Conservation (phyloP, 1,284 basidiomycete genomes). For the Trichosporon asahii region DNA sequence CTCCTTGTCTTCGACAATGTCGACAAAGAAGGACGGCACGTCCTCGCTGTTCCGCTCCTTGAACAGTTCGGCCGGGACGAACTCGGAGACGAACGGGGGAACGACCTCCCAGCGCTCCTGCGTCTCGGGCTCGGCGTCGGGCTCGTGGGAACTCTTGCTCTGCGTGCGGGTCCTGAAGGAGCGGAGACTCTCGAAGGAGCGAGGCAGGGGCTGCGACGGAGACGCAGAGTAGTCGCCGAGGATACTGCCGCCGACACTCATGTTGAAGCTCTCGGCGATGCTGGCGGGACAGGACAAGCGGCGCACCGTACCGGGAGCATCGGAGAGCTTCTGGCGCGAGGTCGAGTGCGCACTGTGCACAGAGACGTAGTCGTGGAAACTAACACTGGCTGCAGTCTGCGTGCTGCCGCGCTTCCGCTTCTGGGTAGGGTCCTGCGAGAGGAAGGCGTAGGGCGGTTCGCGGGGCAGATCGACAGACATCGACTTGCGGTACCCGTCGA, state of each 20-base stretch:
- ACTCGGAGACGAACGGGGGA: not conserved
- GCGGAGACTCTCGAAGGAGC: constrained; percentile 26
- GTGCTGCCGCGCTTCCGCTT: constrained; percentile 23
- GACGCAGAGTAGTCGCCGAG: constrained; percentile 28
- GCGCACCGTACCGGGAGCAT: not conserved
- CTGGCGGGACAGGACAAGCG: not conserved
- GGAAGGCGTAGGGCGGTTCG: not conserved
- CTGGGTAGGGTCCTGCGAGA: not conserved
- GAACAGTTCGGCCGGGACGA: not conserved
- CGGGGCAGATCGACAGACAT: constrained; percentile 14
- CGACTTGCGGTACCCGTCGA: not conserved
- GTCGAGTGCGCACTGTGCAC: not conserved
- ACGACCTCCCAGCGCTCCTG: not conserved
- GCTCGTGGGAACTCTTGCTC: not conserved
- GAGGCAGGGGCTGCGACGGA: constrained; percentile 35
- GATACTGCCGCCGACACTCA: not conserved
- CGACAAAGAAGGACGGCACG: not conserved
- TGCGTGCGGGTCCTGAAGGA: not conserved
- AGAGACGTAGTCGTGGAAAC: constrained; percentile 5
- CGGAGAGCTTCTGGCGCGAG: not conserved
- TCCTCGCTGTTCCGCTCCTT: not conserved
- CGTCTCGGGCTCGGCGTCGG: not conserved
- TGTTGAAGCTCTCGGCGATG: not conserved
- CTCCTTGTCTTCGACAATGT: not conserved
- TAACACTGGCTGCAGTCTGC: constrained; percentile 12